Evolutionary conservation across 2,329 filamentous ascomycete genomes (phyloP).

Genomic region (Neonectria sp.): DNA sequence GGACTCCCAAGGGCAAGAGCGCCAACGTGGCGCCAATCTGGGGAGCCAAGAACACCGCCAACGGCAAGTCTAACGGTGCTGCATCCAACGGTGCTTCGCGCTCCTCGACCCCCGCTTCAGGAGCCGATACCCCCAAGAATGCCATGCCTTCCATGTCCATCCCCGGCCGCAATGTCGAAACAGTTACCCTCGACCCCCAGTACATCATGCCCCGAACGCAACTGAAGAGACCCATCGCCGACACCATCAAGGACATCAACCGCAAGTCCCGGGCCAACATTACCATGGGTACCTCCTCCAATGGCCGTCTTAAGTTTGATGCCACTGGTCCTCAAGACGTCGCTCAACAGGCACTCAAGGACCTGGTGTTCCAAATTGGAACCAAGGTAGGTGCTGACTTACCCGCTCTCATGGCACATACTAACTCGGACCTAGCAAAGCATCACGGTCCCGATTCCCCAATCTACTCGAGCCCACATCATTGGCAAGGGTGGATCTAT

Average conservation of each 20-base stretch:
- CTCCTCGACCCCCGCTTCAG: conserved; percentile 75
- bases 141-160: conserved; percentile 73
- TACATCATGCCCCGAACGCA: conserved; percentile 84
- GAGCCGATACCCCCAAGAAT: conserved; percentile 61
- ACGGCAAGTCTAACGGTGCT: conserved; percentile 69
- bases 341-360: conserved; percentile 89
- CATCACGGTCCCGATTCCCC: conserved; percentile 85
- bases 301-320: conserved; percentile 84
- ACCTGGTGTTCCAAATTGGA: conserved; percentile 90
- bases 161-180: conserved; percentile 86
- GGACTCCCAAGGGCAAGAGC: conserved; percentile 77
- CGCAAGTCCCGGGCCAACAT: conserved; percentile 91
- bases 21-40: conserved; percentile 80
- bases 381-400: conserved; percentile 73
- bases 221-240: conserved; percentile 86
- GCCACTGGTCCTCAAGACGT: conserved; percentile 87
- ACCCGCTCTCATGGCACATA: conserved; percentile 7
- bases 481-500: conserved; percentile 93
- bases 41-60: conserved; percentile 78
- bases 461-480: conserved; percentile 87
- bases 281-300: conserved; percentile 80
- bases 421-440: conserved; percentile 57
- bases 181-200: conserved; percentile 79
- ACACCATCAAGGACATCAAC: conserved; percentile 93
- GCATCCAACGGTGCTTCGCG: conserved; percentile 70